Percentiles rank a stretch among this genome's conserved stretches.
phyloP scores from a whole-genome alignment of 345 rosid genomes.

The Geranium rotundifolium region DNA sequence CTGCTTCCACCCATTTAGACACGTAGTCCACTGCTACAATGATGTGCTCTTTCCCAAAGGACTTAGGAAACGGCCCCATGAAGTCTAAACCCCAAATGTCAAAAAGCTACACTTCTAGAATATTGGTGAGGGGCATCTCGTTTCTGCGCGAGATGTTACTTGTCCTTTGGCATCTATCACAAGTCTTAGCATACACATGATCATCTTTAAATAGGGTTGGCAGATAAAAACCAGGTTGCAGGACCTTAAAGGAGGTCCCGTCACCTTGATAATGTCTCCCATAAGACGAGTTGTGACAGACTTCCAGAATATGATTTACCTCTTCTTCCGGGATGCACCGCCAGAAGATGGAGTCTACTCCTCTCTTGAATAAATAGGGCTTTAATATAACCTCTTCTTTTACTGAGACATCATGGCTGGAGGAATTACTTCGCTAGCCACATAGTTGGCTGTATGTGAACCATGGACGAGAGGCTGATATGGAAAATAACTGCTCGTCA shows the following conservation, averaged over 20 bases:
- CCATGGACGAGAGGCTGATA: neutral
- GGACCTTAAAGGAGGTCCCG: neutral
- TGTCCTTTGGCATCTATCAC: constrained; percentile 3
- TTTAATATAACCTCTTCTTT: neutral
- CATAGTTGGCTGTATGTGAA: constrained; percentile 1
- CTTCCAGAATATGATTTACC: neutral
- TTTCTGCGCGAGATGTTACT: neutral
- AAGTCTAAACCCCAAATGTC: no score
- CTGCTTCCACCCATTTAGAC: no score
- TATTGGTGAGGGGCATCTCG: no score
- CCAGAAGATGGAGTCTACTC: neutral
- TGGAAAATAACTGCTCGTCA: neutral
- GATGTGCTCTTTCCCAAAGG: no score
- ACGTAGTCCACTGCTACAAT: no score
- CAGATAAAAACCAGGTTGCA: neutral
- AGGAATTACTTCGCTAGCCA: neutral
- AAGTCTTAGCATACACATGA: neutral
- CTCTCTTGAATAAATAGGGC: neutral
- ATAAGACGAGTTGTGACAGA: neutral
- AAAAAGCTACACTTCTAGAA: no score
- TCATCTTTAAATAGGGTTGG: neutral
- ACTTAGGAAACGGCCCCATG: no score
- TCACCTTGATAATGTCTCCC: neutral
- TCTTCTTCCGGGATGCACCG: constrained; percentile 1
- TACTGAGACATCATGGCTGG: neutral